phyloP scores from a whole-genome alignment of 1,284 basidiomycete genomes.

The Hymenochaete sp. region DNA sequence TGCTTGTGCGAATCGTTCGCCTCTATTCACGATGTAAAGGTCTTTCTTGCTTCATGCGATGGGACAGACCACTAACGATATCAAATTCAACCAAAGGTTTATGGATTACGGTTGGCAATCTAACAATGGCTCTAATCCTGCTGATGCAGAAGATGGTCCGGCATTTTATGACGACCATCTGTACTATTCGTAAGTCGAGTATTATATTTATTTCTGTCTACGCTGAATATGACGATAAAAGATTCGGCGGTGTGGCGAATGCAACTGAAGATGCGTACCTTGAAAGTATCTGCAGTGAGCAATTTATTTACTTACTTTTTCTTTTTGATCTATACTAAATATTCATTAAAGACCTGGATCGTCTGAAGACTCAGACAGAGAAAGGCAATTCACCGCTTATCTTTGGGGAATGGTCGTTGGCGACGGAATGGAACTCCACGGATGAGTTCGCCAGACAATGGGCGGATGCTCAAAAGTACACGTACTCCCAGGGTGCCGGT shows the following conservation, averaged over 20 bases:
- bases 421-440: conserved; percentile 58
- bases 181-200: conserved; percentile 51
- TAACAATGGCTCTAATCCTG: conserved; percentile 59
- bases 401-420: conserved; percentile 60
- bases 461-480: conserved; percentile 74
- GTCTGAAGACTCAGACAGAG: conserved; percentile 40
- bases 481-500: conserved; percentile 52
- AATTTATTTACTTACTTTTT: not conserved
- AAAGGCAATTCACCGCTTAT: conserved; percentile 41
- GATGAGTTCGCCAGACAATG: conserved; percentile 56
- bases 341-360: conserved; percentile 37
- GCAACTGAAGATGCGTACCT: conserved; percentile 58
- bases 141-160: conserved; percentile 55
- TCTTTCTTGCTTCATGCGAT: not conserved
- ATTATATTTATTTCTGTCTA: conserved; percentile 5
- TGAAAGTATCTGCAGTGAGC: conserved; percentile 57
- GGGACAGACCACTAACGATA: too few relatives aligned
- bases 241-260: conserved; percentile 64
- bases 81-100: conserved; percentile 51
- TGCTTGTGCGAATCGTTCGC: conserved; percentile 21
- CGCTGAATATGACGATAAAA: conserved; percentile 23
- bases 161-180: conserved; percentile 73
- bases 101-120: conserved; percentile 74
- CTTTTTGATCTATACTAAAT: not conserved
- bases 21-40: conserved; percentile 39